These are phyloP conservation scores for Epichloe hybrida DNA, from an alignment of 2,329 filamentous ascomycete species.

Conservation along the genomic window DNA sequence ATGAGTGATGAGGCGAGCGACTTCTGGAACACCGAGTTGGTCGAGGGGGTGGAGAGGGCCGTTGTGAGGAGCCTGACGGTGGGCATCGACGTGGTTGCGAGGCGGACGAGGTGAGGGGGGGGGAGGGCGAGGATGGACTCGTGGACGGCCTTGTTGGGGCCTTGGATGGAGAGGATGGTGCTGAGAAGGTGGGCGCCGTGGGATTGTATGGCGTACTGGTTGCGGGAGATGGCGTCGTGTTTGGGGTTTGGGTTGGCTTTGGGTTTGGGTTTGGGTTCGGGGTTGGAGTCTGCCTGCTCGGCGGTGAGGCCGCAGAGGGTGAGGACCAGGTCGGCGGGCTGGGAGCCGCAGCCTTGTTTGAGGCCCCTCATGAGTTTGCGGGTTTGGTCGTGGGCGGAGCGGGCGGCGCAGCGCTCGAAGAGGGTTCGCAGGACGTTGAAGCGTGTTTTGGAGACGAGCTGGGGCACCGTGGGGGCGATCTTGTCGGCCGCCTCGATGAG, in stretches of 20 bases:
- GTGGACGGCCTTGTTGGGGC: slow-evolving; percentile 59
- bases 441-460: slow-evolving; percentile 60
- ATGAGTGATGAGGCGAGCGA: slow-evolving; percentile 33
- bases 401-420: slow-evolving; percentile 67
- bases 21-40: slow-evolving; percentile 43
- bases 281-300: slow-evolving; percentile 4
- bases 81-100: slow-evolving; percentile 45
- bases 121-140: slow-evolving; percentile 51
- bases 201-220: slow-evolving; percentile 38
- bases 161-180: slow-evolving; percentile 62
- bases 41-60: slow-evolving; percentile 33
- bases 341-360: slow-evolving; percentile 32
- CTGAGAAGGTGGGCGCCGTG: slow-evolving; percentile 77
- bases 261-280: slow-evolving; percentile 10
- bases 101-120: slow-evolving; percentile 43
- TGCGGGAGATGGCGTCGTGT: slow-evolving; percentile 29
- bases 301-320: slow-evolving; percentile 33
- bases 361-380: slow-evolving; percentile 34
- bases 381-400: slow-evolving; percentile 43
- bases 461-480: slow-evolving; percentile 59
- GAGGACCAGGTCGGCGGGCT: slow-evolving; percentile 33
- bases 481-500: slow-evolving; percentile 58
- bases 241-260: too few relatives aligned
- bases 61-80: slow-evolving; percentile 37
- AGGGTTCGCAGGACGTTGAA: slow-evolving; percentile 69